Evolutionary conservation across 805 yeast species (phyloP).

Genomic region (Starmerella sirachaensis): DNA sequence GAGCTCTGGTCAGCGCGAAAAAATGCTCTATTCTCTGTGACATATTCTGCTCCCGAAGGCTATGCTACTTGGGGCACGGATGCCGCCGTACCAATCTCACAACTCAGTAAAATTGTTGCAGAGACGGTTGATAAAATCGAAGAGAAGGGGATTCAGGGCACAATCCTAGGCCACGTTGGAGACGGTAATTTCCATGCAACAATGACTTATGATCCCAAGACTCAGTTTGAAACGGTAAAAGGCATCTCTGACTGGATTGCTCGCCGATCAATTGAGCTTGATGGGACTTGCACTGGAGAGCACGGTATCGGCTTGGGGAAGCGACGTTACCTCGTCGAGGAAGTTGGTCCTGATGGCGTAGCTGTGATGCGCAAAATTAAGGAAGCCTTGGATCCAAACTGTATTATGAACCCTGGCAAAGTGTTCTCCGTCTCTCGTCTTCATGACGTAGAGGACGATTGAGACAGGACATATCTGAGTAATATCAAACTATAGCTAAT

Average conservation of each 20-base stretch:
- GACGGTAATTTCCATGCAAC: constrained; percentile 85
- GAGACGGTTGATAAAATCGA: constrained; percentile 54
- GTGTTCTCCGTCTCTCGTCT: no score
- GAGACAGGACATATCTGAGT: no score
- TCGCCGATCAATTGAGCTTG: constrained; percentile 38
- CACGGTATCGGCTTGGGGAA: constrained; percentile 83
- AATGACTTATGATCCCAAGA: constrained; percentile 41
- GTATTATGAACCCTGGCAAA: constrained; percentile 72
- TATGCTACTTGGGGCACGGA: constrained; percentile 81
- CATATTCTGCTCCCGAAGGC: constrained; percentile 54
- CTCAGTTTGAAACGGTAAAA: constrained; percentile 40
- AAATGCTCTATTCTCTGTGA: constrained; percentile 60
- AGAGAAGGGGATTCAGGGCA: constrained; percentile 40
- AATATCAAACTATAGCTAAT: no score
- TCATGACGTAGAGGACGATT: no score
- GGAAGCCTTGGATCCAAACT: constrained; percentile 58
- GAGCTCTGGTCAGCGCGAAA: constrained; percentile 77
- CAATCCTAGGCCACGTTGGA: constrained; percentile 78
- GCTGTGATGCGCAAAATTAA: constrained; percentile 65
- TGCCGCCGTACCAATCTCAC: constrained; percentile 78
- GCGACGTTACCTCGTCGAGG: constrained; percentile 48
- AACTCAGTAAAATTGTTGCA: constrained; percentile 45
- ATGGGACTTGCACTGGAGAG: constrained; percentile 85
- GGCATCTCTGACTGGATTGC: constrained; percentile 63
- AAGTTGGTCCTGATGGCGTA: constrained; percentile 54